These are phyloP conservation scores for Chenopodium berlandieri DNA, from an alignment of 148 eudicot species.

Conservation along the genomic window DNA sequence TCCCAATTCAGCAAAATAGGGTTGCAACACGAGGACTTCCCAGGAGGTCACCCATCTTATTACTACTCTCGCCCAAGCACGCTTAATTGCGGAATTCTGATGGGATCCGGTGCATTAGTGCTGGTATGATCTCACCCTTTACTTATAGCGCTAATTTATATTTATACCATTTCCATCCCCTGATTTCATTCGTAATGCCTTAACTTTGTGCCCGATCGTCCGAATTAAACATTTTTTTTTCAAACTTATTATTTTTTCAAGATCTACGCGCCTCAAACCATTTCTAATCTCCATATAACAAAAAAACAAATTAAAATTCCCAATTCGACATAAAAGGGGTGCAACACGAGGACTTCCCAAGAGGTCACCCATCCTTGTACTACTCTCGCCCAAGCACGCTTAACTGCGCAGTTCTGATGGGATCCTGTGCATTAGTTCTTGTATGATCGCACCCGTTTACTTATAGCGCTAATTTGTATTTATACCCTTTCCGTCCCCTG, in stretches of 20 bases:
- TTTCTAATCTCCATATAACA: accelerated
- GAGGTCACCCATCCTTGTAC: slow-evolving; percentile 36
- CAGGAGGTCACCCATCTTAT: slow-evolving; percentile 67
- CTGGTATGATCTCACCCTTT: slow-evolving; percentile 55
- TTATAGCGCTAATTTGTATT: too few species aligned
- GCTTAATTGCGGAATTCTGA: slow-evolving; percentile 63
- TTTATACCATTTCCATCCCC: too few species aligned
- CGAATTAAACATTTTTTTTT: too few species aligned
- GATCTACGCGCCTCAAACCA: too few species aligned
- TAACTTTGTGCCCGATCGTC: too few species aligned
- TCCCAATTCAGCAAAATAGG: slow-evolving; percentile 17
- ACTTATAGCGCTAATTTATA: too few species aligned
- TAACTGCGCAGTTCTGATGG: slow-evolving; percentile 54
- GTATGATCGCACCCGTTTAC: slow-evolving; percentile 35
- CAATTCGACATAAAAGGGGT: slow-evolving; percentile 21
- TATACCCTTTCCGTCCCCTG: too few species aligned
- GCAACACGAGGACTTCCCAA: slow-evolving; percentile 63
- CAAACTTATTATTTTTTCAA: too few species aligned
- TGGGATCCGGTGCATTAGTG: slow-evolving; percentile 71
- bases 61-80: slow-evolving; percentile 74
- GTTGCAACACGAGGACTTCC: slow-evolving; percentile 65
- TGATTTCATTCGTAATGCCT: too few species aligned
- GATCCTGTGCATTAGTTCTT: slow-evolving; percentile 58
- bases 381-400: slow-evolving; percentile 55
- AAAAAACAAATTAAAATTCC: too few species aligned